Percentiles rank a stretch among this genome's conserved stretches.
Evolutionary conservation across 768 basidiomycete species (phyloP).

Genomic region (Boletus huronensis): DNA sequence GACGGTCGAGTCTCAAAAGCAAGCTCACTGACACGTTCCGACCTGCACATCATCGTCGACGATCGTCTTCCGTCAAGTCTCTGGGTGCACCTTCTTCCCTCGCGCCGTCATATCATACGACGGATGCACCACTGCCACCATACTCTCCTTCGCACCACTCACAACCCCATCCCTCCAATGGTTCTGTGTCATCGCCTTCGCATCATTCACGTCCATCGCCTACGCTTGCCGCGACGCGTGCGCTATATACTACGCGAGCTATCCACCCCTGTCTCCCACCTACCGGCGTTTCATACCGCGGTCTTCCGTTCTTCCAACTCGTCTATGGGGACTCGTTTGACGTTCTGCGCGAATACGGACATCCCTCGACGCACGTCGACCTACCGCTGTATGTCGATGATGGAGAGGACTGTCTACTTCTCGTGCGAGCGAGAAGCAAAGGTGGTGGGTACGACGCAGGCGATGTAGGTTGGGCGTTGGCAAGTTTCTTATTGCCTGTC

Average conservation of each 20-base stretch:
- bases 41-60: constrained; percentile 32
- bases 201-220: constrained; percentile 23
- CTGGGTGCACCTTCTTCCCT: constrained; percentile 31
- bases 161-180: constrained; percentile 12
- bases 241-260: constrained; percentile 64
- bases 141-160: constrained; percentile 21
- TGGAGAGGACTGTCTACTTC: constrained; percentile 68
- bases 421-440: constrained; percentile 51
- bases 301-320: constrained; percentile 76
- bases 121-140: constrained; percentile 21
- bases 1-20: constrained; percentile 32
- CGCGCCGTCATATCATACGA: constrained; percentile 20
- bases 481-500: constrained; percentile 72
- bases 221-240: constrained; percentile 33
- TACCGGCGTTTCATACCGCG: constrained; percentile 59
- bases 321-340: constrained; percentile 57
- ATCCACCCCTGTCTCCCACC: constrained; percentile 70
- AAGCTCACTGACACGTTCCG: constrained; percentile 33
- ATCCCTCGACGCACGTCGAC: constrained; percentile 69
- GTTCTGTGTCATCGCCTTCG: constrained; percentile 7
- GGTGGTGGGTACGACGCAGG: constrained; percentile 31
- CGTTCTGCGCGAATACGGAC: constrained; percentile 73
- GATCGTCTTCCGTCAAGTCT: constrained; percentile 33
- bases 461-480: constrained; percentile 74
- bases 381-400: constrained; percentile 79